Percentiles rank a stretch among this genome's conserved stretches.
These are phyloP conservation scores for Daldinia bambusicola DNA, from an alignment of 495 filamentous ascomycete genomes.

Conservation along the genomic window DNA sequence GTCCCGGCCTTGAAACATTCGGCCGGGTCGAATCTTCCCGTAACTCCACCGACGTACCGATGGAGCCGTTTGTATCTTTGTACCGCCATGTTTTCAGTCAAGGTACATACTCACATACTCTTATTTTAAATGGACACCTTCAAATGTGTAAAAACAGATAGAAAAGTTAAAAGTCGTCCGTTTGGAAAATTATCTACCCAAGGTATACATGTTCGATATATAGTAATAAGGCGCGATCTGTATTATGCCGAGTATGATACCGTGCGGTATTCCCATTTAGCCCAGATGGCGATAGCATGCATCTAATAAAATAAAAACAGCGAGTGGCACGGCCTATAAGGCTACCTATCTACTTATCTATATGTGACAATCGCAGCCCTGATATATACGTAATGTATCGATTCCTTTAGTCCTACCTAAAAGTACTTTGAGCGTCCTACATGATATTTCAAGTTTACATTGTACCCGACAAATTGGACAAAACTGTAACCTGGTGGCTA, in stretches of 20 bases:
- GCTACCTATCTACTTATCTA: conserved; percentile 31
- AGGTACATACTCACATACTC: neutral
- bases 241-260: conserved; percentile 32
- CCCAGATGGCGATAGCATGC: conserved; percentile 21
- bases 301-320: conserved; percentile 16
- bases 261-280: conserved; percentile 20
- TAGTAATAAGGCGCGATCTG: conserved; percentile 37
- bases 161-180: neutral
- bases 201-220: conserved; percentile 1
- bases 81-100: neutral
- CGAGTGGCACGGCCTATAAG: conserved; percentile 16
- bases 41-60: conserved; percentile 43
- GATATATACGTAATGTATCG: conserved; percentile 6
- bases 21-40: conserved; percentile 44
- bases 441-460: conserved; percentile 35
- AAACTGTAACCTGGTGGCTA: conserved; percentile 30
- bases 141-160: neutral
- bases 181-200: neutral
- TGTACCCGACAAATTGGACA: conserved; percentile 34
- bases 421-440: conserved; percentile 12
- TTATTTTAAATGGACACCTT: neutral
- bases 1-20: conserved; percentile 44
- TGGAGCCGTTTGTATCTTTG: conserved; percentile 13
- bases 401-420: conserved; percentile 2
- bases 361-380: conserved; percentile 12